These are phyloP conservation scores for Aspergillus amoenus DNA, from an alignment of 2,329 filamentous ascomycete genomes.

Conservation along the genomic window DNA sequence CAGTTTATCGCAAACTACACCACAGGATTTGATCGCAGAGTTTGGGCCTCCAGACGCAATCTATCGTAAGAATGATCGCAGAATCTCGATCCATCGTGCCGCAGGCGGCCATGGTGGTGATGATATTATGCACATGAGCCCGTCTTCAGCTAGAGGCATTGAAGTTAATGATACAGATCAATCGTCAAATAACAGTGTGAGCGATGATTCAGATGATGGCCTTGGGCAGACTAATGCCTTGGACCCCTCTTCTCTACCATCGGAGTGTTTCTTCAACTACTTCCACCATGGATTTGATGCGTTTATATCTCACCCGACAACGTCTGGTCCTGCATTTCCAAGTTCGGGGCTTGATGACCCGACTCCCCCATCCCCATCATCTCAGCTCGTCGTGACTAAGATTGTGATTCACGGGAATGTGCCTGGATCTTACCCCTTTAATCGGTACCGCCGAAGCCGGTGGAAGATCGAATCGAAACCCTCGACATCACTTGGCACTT, in stretches of 20 bases:
- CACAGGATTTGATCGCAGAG: slow-evolving; percentile 86
- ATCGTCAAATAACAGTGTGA: slow-evolving; percentile 69
- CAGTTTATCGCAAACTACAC: slow-evolving; percentile 78
- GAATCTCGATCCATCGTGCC: slow-evolving; percentile 74
- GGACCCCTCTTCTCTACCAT: slow-evolving; percentile 53
- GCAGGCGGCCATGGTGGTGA: slow-evolving; percentile 28
- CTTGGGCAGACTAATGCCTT: slow-evolving; percentile 55
- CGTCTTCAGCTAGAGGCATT: slow-evolving; percentile 36
- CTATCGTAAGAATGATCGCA: slow-evolving; percentile 85
- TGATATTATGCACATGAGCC: slow-evolving; percentile 35
- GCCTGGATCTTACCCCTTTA: slow-evolving; percentile 94
- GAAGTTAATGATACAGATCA: slow-evolving; percentile 68
- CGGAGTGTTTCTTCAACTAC: slow-evolving; percentile 88
- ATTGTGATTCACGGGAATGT: slow-evolving; percentile 93
- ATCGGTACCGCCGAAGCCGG: slow-evolving; percentile 82
- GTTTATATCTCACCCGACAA: slow-evolving; percentile 74
- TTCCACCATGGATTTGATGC: slow-evolving; percentile 95
- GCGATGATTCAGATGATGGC: slow-evolving; percentile 67
- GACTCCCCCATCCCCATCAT: slow-evolving; percentile 35
- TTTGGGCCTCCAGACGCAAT: slow-evolving; percentile 92
- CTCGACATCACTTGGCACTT: slow-evolving; percentile 55
- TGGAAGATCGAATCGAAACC: slow-evolving; percentile 68
- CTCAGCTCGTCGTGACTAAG: slow-evolving; percentile 82
- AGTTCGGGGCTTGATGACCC: slow-evolving; percentile 39
- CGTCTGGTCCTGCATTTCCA: slow-evolving; percentile 64